Conservation (phyloP, 1,284 basidiomycete genomes). For the Trametes pubescens region DNA sequence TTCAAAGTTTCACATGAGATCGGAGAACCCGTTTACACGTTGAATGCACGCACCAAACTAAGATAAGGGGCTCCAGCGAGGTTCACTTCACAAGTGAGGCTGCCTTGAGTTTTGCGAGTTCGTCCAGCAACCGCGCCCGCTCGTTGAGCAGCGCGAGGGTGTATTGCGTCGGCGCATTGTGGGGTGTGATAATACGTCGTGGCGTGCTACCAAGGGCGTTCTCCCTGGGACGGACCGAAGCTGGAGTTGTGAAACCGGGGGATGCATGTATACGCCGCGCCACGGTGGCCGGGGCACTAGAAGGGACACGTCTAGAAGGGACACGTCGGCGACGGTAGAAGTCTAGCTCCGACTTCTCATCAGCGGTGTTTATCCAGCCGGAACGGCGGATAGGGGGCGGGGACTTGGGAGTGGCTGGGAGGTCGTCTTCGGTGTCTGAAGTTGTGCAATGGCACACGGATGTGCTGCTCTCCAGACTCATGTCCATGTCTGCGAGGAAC, state of each 20-base stretch:
- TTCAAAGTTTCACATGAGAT: too few relatives aligned
- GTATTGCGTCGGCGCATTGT: slow-evolving; percentile 50
- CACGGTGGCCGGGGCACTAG: slow-evolving; percentile 16
- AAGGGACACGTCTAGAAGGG: slow-evolving; percentile 33
- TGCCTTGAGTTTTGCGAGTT: slow-evolving; percentile 50
- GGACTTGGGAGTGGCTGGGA: slow-evolving; percentile 22
- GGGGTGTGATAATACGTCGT: slow-evolving; percentile 42
- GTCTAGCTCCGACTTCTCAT: slow-evolving; percentile 57
- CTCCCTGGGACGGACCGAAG: slow-evolving; percentile 9
- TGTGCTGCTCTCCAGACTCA: slow-evolving; percentile 12
- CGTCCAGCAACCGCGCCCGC: slow-evolving; percentile 55
- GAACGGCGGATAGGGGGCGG: slow-evolving; percentile 51
- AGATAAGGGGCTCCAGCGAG: neutral
- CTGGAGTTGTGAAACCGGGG: slow-evolving; percentile 16
- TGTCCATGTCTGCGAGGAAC: slow-evolving; percentile 34
- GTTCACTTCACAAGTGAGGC: slow-evolving; percentile 13
- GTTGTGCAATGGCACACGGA: slow-evolving; percentile 27
- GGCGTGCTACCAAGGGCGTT: slow-evolving; percentile 10
- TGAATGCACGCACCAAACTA: neutral
- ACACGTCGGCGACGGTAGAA: slow-evolving; percentile 49
- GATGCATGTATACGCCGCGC: slow-evolving; percentile 22
- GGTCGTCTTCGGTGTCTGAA: slow-evolving; percentile 24
- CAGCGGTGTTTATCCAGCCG: slow-evolving; percentile 62
- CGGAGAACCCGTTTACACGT: neutral
- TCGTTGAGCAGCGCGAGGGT: slow-evolving; percentile 59